Conservation (phyloP, 2,329 filamentous ascomycete species). For the Pseudogymnoascus sp. region DNA sequence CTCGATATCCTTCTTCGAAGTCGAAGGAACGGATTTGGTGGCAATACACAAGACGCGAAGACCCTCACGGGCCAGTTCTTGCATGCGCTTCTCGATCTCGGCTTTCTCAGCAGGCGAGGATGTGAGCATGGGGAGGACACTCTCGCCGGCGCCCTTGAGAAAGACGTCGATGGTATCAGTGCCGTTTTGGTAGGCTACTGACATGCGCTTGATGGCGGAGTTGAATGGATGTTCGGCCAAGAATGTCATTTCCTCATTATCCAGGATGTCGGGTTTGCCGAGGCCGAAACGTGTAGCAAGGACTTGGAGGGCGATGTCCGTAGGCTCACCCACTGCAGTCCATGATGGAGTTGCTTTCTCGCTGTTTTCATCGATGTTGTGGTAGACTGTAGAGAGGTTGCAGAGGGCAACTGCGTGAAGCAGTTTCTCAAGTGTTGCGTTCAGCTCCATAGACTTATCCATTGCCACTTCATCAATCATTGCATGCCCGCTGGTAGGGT, state of each 20-base stretch:
- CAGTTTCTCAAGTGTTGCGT: slow-evolving; percentile 29
- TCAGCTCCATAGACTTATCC: slow-evolving; percentile 31
- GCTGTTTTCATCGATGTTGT: slow-evolving; percentile 17
- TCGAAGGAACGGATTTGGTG: slow-evolving; percentile 36
- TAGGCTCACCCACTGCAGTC: slow-evolving; percentile 60
- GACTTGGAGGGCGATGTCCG: slow-evolving; percentile 68
- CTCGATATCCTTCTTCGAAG: slow-evolving; percentile 25
- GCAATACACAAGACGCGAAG: slow-evolving; percentile 65
- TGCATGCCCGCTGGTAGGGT: slow-evolving; percentile 52
- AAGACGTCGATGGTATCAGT: slow-evolving; percentile 40
- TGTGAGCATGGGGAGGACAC: slow-evolving; percentile 53
- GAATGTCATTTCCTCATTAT: slow-evolving; percentile 39
- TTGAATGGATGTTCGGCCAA: slow-evolving; percentile 67
- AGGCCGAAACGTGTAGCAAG: slow-evolving; percentile 66
- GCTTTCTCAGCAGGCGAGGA: slow-evolving; percentile 40
- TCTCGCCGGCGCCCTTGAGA: slow-evolving; percentile 53
- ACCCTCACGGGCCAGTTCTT: slow-evolving; percentile 54
- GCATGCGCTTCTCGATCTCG: slow-evolving; percentile 43
- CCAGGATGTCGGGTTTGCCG: slow-evolving; percentile 43
- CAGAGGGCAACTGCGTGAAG: slow-evolving; percentile 52
- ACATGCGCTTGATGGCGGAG: slow-evolving; percentile 69
- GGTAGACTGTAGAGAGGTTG: slow-evolving; percentile 46
- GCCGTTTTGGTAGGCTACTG: slow-evolving; percentile 53
- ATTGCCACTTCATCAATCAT: slow-evolving; percentile 38
- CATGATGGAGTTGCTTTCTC: slow-evolving; percentile 41